Evolutionary conservation across 2,329 filamentous ascomycete species (phyloP).

Genomic region (Stemphylium vesicarium): DNA sequence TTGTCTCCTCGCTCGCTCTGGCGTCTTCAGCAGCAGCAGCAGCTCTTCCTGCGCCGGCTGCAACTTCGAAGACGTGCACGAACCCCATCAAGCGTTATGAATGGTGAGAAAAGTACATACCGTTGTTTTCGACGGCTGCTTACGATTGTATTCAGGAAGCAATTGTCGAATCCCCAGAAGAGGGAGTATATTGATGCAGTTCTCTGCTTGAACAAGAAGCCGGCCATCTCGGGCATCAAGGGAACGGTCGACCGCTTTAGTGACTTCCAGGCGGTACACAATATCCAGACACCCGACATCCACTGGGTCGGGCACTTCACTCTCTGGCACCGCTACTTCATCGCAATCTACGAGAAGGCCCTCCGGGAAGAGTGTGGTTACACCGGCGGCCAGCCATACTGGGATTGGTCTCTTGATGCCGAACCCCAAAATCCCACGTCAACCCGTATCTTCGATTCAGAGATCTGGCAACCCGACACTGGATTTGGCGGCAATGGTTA

Average conservation of each 20-base stretch:
- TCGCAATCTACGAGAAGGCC: constrained; percentile 30
- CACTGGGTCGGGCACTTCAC: constrained; percentile 36
- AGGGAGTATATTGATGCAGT: constrained; percentile 34
- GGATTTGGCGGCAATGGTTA: constrained; percentile 48
- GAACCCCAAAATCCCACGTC: constrained; percentile 20
- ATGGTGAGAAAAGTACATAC: constrained; percentile 16
- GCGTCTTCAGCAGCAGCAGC: constrained; percentile 12
- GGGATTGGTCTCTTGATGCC: constrained; percentile 37
- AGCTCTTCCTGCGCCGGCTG: constrained; percentile 7
- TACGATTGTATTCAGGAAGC: constrained; percentile 16
- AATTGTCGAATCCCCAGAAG: constrained; percentile 22
- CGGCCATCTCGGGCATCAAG: constrained; percentile 22
- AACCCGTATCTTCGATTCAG: constrained; percentile 20
- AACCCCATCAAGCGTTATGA: constrained; percentile 23
- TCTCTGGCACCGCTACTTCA: constrained; percentile 34
- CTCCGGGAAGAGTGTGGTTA: constrained; percentile 33
- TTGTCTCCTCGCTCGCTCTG: constrained; percentile 12
- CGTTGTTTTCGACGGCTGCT: no score
- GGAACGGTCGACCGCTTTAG: constrained; percentile 31
- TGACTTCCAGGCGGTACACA: constrained; percentile 32
- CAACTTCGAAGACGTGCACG: constrained; percentile 12
- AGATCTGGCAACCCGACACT: constrained; percentile 25
- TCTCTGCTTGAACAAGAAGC: constrained; percentile 26
- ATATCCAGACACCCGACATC: constrained; percentile 26
- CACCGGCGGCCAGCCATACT: constrained; percentile 45